Conservation (phyloP, 1,284 basidiomycete genomes). For the Peniophora sp. region DNA sequence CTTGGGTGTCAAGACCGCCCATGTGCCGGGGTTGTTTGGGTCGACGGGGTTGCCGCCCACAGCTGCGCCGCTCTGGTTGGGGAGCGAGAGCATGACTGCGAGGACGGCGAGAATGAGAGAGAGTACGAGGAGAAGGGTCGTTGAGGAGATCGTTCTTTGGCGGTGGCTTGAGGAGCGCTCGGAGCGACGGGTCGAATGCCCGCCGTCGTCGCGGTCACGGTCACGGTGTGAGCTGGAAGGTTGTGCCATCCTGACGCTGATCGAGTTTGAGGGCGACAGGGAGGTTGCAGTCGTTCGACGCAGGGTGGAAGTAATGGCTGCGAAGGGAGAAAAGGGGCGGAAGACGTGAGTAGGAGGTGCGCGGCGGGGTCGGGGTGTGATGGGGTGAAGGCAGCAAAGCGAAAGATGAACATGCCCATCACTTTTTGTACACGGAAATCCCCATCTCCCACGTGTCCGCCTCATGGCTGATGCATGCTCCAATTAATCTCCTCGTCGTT, state of each 20-base stretch:
- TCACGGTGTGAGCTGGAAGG: conserved; percentile 71
- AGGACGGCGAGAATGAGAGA: conserved; percentile 76
- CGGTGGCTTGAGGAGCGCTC: conserved; percentile 59
- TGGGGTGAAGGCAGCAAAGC: conserved; percentile 6
- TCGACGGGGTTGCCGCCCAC: conserved; percentile 27
- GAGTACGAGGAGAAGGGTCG: conserved; percentile 74
- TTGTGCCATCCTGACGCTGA: conserved; percentile 75
- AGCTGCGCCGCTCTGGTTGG: conserved; percentile 22
- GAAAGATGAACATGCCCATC: conserved; percentile 3
- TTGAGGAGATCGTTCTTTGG: conserved; percentile 80
- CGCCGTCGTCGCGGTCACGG: conserved; percentile 30
- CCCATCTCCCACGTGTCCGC: neutral
- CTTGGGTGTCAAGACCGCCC: conserved; percentile 69
- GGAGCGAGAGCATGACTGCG: conserved; percentile 78
- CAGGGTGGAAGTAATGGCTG: conserved; percentile 57
- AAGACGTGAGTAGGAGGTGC: conserved; percentile 9
- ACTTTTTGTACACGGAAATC: conserved; percentile 12
- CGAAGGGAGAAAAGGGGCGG: conserved; percentile 14
- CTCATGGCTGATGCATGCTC: neutral
- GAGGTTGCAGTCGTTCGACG: conserved; percentile 52
- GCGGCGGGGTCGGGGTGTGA: conserved; percentile 10
- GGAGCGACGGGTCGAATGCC: conserved; percentile 11
- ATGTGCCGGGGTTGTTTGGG: conserved; percentile 40
- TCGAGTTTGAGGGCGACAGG: conserved; percentile 70
- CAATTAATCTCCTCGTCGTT: neutral